These are phyloP conservation scores for Penicillium sp. DNA, from an alignment of 2,329 filamentous ascomycete species.

Conservation along the genomic window DNA sequence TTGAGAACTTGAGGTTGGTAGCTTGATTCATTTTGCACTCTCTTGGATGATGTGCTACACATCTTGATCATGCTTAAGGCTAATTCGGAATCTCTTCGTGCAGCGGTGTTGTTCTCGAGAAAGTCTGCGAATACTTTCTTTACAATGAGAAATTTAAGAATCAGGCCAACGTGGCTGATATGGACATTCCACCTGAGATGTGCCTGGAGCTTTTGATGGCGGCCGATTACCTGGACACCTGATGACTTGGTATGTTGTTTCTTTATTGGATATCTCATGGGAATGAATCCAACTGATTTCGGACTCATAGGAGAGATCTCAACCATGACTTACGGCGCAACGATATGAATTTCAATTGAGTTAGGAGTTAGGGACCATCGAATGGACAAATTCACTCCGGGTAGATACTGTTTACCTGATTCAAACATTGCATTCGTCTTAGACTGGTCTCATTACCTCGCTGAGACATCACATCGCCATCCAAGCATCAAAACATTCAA, in stretches of 20 bases:
- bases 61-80: neutral
- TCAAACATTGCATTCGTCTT: neutral
- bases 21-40: neutral
- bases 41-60: neutral
- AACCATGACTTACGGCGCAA: constrained; percentile 16
- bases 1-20: constrained; percentile 56
- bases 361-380: too few relatives aligned
- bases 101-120: constrained; percentile 59
- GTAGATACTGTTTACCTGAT: too few relatives aligned
- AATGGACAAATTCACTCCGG: too few relatives aligned
- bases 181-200: constrained; percentile 61
- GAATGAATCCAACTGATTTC: neutral
- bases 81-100: constrained; percentile 2
- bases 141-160: constrained; percentile 61
- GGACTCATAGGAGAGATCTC: too few relatives aligned
- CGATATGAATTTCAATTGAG: constrained; percentile 2
- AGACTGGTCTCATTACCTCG: neutral
- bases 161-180: constrained; percentile 56
- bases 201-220: constrained; percentile 62
- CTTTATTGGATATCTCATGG: too few relatives aligned
- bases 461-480: constrained; percentile 21
- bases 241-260: constrained; percentile 1
- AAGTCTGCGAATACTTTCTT: constrained; percentile 65
- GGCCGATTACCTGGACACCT: constrained; percentile 58
- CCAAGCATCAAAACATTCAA: constrained; percentile 35